These are phyloP conservation scores for Ceratocystis albifundus DNA, from an alignment of 2,329 filamentous ascomycete genomes.

Conservation along the genomic window DNA sequence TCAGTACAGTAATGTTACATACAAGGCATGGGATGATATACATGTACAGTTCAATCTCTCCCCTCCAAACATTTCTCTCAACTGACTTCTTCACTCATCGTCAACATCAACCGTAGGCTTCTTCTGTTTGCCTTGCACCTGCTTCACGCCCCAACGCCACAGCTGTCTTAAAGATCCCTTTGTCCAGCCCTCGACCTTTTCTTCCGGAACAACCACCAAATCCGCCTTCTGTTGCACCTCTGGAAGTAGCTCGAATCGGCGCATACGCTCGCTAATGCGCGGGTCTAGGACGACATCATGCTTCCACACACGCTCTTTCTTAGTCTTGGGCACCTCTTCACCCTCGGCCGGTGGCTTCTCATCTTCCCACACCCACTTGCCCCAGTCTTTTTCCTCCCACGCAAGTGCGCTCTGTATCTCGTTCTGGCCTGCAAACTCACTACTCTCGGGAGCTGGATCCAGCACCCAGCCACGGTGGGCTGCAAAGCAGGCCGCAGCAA, in stretches of 20 bases:
- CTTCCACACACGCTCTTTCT: constrained; percentile 61
- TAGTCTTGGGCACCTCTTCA: constrained; percentile 34
- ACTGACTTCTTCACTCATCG: constrained; percentile 28
- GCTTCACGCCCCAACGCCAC: constrained; percentile 40
- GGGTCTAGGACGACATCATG: constrained; percentile 63
- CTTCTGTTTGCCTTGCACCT: constrained; percentile 33
- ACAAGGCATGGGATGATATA: constrained; percentile 19
- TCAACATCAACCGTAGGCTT: constrained; percentile 34
- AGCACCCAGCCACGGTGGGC: constrained; percentile 32
- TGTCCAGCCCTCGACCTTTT: constrained; percentile 58
- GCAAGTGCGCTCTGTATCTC: constrained; percentile 56
- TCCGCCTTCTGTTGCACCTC: constrained; percentile 59
- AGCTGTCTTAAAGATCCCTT: constrained; percentile 47
- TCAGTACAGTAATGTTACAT: constrained; percentile 21
- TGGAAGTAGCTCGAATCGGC: constrained; percentile 56
- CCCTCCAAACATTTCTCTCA: background rate
- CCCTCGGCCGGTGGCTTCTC: constrained; percentile 34
- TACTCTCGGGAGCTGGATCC: constrained; percentile 24
- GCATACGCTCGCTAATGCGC: constrained; percentile 68
- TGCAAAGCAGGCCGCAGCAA: constrained; percentile 70
- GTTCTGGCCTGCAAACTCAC: constrained; percentile 27
- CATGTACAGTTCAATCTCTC: background rate
- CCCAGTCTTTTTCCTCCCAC: constrained; percentile 70
- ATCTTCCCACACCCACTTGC: constrained; percentile 60
- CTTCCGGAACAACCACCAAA: constrained; percentile 50